These are phyloP conservation scores for Paraphaeosphaeria minitans DNA, from an alignment of 2,329 filamentous ascomycete species.

Conservation along the genomic window DNA sequence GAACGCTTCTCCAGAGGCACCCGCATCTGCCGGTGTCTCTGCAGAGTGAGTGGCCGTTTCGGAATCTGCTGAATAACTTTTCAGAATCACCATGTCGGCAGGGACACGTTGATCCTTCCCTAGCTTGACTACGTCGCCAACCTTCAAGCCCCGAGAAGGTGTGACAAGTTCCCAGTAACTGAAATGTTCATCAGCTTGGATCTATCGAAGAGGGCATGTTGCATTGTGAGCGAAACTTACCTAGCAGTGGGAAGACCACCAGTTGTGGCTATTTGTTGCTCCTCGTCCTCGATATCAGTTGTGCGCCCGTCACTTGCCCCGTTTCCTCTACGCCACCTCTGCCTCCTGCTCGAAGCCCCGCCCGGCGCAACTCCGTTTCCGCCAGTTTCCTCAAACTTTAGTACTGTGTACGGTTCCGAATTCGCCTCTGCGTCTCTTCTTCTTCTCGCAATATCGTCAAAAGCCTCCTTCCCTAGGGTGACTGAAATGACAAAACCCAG, in stretches of 20 bases:
- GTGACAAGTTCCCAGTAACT: conserved; percentile 71
- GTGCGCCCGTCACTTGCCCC: conserved; percentile 52
- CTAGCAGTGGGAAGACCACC: conserved; percentile 49
- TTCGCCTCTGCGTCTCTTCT: conserved; percentile 92
- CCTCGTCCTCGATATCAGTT: conserved; percentile 73
- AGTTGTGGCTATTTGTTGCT: conserved; percentile 55
- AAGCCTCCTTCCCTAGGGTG: conserved; percentile 93
- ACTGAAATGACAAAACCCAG: conserved; percentile 90
- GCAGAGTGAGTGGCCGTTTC: neutral
- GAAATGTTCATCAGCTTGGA: neutral
- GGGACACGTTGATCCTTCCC: conserved; percentile 91
- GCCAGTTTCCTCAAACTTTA: conserved; percentile 70
- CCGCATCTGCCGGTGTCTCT: conserved; percentile 14
- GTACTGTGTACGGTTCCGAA: conserved; percentile 81
- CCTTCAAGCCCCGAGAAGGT: conserved; percentile 85
- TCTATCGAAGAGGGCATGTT: neutral
- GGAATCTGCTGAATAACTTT: conserved; percentile 65
- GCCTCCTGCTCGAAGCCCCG: conserved; percentile 34
- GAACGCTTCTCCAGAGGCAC: conserved; percentile 82
- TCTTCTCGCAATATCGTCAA: conserved; percentile 87
- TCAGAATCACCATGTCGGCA: conserved; percentile 90
- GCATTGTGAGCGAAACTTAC: neutral
- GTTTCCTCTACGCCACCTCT: conserved; percentile 40
- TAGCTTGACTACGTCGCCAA: conserved; percentile 94
- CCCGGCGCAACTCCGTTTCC: conserved; percentile 42